These are phyloP conservation scores for Arabis hirsuta DNA, from an alignment of 345 rosid genomes.

Conservation along the genomic window DNA sequence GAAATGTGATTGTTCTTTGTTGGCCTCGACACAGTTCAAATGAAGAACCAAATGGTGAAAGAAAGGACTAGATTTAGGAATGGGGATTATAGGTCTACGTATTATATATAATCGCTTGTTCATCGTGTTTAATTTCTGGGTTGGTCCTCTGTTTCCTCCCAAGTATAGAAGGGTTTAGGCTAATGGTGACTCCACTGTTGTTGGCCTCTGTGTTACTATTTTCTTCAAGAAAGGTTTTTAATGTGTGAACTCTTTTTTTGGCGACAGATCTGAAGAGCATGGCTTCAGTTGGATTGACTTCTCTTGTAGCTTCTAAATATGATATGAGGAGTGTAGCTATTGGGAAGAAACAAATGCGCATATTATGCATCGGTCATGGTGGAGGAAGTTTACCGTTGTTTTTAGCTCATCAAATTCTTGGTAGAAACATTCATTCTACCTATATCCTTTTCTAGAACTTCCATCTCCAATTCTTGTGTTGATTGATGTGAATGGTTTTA, in stretches of 20 bases:
- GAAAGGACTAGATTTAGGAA: too few species aligned
- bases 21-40: too few species aligned
- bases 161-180: background rate
- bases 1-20: too few species aligned
- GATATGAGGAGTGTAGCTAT: slow-evolving; percentile 57
- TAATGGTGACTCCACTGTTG: background rate
- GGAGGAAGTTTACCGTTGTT: slow-evolving; percentile 92
- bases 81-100: too few species aligned
- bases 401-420: slow-evolving; percentile 80
- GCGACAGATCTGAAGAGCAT: slow-evolving; percentile 84
- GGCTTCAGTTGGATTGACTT: slow-evolving; percentile 76
- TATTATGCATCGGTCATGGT: slow-evolving; percentile 91
- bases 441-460: background rate
- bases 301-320: slow-evolving; percentile 61
- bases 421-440: slow-evolving; percentile 39
- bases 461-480: background rate
- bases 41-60: too few species aligned
- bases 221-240: slow-evolving; percentile 8
- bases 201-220: background rate
- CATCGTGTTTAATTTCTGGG: too few species aligned
- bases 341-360: slow-evolving; percentile 65
- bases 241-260: slow-evolving; percentile 5
- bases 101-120: too few species aligned
- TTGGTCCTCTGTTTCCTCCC: background rate
- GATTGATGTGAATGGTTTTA: slow-evolving; percentile 3